Conservation (phyloP, 352 stramenopile genomes). For the Phytophthora pini region DNA sequence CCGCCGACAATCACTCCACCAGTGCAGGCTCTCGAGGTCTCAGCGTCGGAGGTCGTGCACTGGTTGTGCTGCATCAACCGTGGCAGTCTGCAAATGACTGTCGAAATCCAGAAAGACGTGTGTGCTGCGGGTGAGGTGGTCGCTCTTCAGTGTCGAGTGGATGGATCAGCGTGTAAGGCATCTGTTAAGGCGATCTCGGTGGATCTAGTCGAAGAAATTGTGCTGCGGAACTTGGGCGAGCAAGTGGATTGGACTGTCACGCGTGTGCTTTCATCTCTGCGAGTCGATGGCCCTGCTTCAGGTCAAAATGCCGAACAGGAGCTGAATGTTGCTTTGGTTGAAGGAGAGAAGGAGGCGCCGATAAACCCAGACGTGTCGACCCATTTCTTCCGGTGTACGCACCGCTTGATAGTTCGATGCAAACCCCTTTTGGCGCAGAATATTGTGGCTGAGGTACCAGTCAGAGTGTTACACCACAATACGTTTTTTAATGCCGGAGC, state of each 20-base stretch:
- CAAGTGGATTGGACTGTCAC: slow-evolving; percentile 21
- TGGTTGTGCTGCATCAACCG: slow-evolving; percentile 42
- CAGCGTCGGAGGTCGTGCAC: slow-evolving; percentile 26
- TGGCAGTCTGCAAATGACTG: slow-evolving; percentile 29
- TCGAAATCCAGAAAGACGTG: slow-evolving; percentile 32
- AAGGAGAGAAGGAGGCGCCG: slow-evolving; percentile 25
- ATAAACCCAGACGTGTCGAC: slow-evolving; percentile 31
- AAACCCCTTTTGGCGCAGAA: slow-evolving; percentile 32
- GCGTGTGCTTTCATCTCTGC: slow-evolving; percentile 33
- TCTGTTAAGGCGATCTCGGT: slow-evolving; percentile 29
- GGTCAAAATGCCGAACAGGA: slow-evolving; percentile 19
- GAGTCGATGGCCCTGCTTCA: slow-evolving; percentile 13
- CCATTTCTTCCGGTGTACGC: slow-evolving; percentile 39
- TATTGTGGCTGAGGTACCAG: slow-evolving; percentile 29
- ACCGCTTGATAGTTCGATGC: slow-evolving; percentile 39
- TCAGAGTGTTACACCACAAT: slow-evolving; percentile 36
- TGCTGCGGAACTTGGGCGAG: slow-evolving; percentile 24
- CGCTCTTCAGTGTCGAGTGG: slow-evolving; percentile 24
- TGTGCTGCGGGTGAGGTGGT: slow-evolving; percentile 26
- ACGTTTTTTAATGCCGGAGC: slow-evolving; percentile 12
- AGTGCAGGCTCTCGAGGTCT: slow-evolving; percentile 36
- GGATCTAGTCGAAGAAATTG: slow-evolving; percentile 36
- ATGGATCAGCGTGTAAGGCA: slow-evolving; percentile 29
- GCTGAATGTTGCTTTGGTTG: slow-evolving; percentile 23
- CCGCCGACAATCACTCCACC: slow-evolving; percentile 26